phyloP scores from a whole-genome alignment of 805 yeast species.

The Starmerella apis region DNA sequence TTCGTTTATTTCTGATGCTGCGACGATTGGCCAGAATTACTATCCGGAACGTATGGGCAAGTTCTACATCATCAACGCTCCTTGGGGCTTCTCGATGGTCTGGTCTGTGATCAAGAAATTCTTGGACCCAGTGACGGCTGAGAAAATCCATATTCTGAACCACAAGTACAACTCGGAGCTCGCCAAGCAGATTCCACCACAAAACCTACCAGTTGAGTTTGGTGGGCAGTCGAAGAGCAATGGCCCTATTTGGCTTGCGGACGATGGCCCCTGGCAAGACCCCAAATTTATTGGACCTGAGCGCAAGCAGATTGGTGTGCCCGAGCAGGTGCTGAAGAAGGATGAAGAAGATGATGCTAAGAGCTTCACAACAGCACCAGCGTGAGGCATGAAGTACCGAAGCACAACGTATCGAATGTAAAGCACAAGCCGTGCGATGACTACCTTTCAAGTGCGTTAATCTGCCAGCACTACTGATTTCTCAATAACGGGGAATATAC shows the following conservation, averaged over 20 bases:
- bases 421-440: not conserved
- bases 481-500: too few relatives aligned
- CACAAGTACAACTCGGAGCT: constrained; percentile 68
- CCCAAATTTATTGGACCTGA: constrained; percentile 81
- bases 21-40: constrained; percentile 88
- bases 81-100: constrained; percentile 93
- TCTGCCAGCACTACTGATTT: too few relatives aligned
- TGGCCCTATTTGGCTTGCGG: constrained; percentile 68
- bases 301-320: constrained; percentile 36
- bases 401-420: not conserved
- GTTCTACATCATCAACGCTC: constrained; percentile 90
- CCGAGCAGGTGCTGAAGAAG: not conserved
- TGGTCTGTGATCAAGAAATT: constrained; percentile 86
- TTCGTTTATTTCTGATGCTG: constrained; percentile 83
- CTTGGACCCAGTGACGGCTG: constrained; percentile 93
- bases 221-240: constrained; percentile 71
- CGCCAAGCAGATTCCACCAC: constrained; percentile 83
- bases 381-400: not conserved
- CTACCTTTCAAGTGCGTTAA: too few relatives aligned
- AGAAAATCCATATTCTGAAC: constrained; percentile 84
- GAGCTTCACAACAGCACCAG: constrained; percentile 2
- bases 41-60: constrained; percentile 99
- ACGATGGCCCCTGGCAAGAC: constrained; percentile 97
- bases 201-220: constrained; percentile 80
- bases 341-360: not conserved